Evolutionary conservation across 2,329 filamentous ascomycete genomes (phyloP).

Genomic region (Alternaria incomplexa): DNA sequence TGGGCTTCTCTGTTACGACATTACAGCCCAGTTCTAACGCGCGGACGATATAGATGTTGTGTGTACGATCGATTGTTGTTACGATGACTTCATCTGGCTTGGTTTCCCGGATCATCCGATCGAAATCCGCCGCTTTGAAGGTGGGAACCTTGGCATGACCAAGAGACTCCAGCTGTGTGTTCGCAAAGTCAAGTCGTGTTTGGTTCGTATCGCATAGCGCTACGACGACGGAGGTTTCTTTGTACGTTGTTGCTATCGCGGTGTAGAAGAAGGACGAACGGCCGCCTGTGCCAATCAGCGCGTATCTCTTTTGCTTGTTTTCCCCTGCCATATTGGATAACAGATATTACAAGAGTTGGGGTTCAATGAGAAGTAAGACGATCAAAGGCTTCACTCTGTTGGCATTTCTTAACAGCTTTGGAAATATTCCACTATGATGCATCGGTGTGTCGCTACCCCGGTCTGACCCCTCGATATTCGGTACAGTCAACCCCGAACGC

Average conservation of each 20-base stretch:
- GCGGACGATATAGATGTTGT: conserved; percentile 65
- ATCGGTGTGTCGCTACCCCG: conserved; percentile 15
- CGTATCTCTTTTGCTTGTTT: conserved; percentile 50
- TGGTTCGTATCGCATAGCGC: conserved; percentile 67
- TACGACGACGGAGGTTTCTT: conserved; percentile 58
- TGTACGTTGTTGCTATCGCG: conserved; percentile 62
- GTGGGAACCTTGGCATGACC: conserved; percentile 60
- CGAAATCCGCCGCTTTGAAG: conserved; percentile 62
- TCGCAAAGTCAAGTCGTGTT: conserved; percentile 65
- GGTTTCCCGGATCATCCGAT: conserved; percentile 63
- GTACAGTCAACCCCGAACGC: conserved; percentile 9
- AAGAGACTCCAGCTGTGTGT: conserved; percentile 55
- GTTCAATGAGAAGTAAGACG: background rate
- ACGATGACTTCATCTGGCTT: conserved; percentile 67
- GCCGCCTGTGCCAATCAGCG: conserved; percentile 65
- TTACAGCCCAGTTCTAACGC: conserved; percentile 66
- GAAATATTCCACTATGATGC: conserved; percentile 2
- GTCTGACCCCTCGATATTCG: conserved; percentile 14
- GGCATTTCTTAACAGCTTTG: conserved; percentile 10
- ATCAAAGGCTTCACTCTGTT: conserved; percentile 1
- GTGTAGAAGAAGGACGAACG: conserved; percentile 68
- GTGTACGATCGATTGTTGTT: conserved; percentile 68
- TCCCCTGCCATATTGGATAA: conserved; percentile 14
- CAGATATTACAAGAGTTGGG: background rate
- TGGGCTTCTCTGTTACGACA: conserved; percentile 69